These are phyloP conservation scores for Coffea eugenioides DNA, from an alignment of 257 asterid species.

Conservation along the genomic window DNA sequence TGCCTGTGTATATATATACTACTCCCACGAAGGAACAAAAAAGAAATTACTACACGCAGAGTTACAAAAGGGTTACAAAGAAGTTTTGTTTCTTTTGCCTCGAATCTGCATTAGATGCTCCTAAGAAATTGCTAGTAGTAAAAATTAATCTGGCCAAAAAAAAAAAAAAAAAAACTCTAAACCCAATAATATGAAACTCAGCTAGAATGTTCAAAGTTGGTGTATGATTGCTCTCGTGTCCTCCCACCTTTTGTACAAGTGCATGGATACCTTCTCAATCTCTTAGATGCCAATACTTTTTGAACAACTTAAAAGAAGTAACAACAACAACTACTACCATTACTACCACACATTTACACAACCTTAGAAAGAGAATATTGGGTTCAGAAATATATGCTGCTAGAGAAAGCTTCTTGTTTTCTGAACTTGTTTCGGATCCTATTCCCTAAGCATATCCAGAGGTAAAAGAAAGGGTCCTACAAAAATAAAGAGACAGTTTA, in stretches of 20 bases:
- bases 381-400: background rate
- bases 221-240: no score
- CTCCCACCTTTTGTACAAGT: background rate
- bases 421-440: background rate
- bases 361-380: background rate
- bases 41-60: no score
- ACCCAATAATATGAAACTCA: no score
- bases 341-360: background rate
- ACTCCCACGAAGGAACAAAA: no score
- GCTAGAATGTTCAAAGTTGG: no score
- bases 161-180: no score
- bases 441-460: conserved; percentile 3
- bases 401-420: background rate
- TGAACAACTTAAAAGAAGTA: background rate
- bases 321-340: background rate
- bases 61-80: no score
- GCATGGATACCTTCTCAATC: background rate
- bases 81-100: no score
- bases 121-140: no score
- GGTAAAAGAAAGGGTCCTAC: background rate
- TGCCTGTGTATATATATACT: no score
- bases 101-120: no score
- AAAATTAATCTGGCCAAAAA: no score
- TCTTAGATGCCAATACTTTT: background rate
- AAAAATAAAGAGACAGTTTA: background rate